Evolutionary conservation across 225 moss, liverwort and hornwort genomes (phyloP), one percentile per base, ranked within the genome.

Genomic region (Polytrichum formosum): DNA sequence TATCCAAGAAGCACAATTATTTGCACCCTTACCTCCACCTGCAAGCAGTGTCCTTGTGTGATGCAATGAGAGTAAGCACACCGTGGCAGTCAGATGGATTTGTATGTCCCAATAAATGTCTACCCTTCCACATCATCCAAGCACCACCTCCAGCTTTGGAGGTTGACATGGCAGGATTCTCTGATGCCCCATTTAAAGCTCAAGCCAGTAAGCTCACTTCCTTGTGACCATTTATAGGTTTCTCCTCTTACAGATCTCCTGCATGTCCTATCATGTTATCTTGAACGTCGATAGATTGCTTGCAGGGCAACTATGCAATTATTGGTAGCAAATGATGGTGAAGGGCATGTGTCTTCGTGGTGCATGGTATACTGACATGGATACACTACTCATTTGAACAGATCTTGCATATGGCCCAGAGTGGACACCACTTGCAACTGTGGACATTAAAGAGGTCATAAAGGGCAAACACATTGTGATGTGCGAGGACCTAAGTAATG

Each of bases 401-500:
- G 83, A 71, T 68, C 65, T 22, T n/a, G 64, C 33, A 18, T 68
- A 68, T 6, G 35, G 53, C 22, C 54, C 66, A 22, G 65, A 55
- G 23, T 58, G 70, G 56, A 55, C 18, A 55, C 22, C 65, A 46
- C 46, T 79, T 64, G 74, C 76, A 74, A 76, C 79, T 33, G 60
- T 77, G 59, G 61, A 74, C 46, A 68, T 71, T 54, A 71, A 74
- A 25, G 71, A 76, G 22, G 27, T 67, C 8, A 64, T 70, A 0
- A 75, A 71, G 70, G 65, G 71, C 58, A 83, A 76, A 55, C 26
- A 17, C 54, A 53, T 84, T 28, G 72, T 86, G 56, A 71, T 91
- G 19, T 79, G 76, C 31, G 61, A 79, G 33, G 92, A 92, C 66
- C 28, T 88, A 31, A 92, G 89, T 74, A 72, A 75, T 27, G 89